phyloP scores from a whole-genome alignment of 331 rosid species.

The Telfairia occidentalis region DNA sequence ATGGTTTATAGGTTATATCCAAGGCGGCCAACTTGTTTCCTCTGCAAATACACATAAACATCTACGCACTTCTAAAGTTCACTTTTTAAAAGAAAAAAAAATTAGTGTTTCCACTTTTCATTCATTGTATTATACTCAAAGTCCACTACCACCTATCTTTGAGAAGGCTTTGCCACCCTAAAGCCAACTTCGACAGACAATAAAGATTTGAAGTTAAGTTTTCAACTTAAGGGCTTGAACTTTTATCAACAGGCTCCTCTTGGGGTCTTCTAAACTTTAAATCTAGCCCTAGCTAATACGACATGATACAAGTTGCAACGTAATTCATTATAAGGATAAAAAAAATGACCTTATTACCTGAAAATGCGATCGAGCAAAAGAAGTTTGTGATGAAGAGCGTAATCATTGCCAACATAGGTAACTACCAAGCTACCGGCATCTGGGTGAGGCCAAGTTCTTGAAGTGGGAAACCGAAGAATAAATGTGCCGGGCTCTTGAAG shows the following conservation, averaged over 20 bases:
- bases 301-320: background rate
- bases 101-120: too few relatives aligned
- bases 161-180: too few relatives aligned
- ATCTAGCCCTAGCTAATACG: background rate
- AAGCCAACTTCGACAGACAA: too few relatives aligned
- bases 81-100: too few relatives aligned
- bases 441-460: constrained; percentile 98
- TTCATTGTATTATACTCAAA: too few relatives aligned
- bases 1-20: background rate
- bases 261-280: background rate
- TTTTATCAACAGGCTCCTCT: background rate
- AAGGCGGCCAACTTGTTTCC: background rate
- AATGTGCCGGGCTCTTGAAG: constrained; percentile 88
- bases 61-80: background rate
- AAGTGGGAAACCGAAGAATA: constrained; percentile 83
- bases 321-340: background rate
- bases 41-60: background rate
- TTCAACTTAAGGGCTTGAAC: background rate
- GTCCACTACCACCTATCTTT: too few relatives aligned
- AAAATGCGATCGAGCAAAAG: constrained; percentile 49
- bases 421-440: constrained; percentile 86
- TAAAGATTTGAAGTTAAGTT: background rate
- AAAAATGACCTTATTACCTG: constrained; percentile 33
- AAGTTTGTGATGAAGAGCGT: constrained; percentile 58
- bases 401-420: constrained; percentile 59